Conservation (phyloP, 495 filamentous ascomycete genomes). For the Astrothelium subdiscretum region DNA sequence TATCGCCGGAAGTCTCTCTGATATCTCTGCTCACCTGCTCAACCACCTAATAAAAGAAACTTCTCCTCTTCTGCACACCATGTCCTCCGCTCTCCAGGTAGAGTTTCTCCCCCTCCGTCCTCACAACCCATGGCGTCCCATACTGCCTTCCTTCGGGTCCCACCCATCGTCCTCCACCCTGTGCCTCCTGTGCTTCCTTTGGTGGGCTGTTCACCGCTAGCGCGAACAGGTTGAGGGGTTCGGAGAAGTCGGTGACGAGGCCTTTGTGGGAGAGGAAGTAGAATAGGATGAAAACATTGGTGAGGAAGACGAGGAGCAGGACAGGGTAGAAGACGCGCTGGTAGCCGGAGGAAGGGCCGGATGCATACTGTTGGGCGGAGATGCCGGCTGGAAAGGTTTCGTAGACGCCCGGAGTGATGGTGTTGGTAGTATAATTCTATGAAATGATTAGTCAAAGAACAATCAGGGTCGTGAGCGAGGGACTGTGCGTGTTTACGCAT, state of each 20-base stretch:
- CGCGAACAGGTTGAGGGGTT: slow-evolving; percentile 60
- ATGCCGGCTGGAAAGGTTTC: slow-evolving; percentile 48
- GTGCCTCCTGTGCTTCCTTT: slow-evolving; percentile 17
- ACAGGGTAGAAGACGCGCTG: slow-evolving; percentile 54
- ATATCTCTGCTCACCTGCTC: too few relatives aligned
- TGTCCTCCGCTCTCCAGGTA: not conserved
- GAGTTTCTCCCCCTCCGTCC: not conserved
- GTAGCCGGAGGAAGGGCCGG: slow-evolving; percentile 43
- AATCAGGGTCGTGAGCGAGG: not conserved
- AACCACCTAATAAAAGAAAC: not conserved
- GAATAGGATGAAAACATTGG: slow-evolving; percentile 48
- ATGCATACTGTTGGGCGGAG: slow-evolving; percentile 49
- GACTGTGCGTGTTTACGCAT: not conserved
- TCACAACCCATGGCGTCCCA: not conserved
- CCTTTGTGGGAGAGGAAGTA: slow-evolving; percentile 41
- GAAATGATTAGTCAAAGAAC: not conserved
- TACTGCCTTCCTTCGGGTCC: not conserved
- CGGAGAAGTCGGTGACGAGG: slow-evolving; percentile 63
- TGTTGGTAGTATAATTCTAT: slow-evolving; percentile 30
- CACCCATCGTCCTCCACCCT: not conserved
- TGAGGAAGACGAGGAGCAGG: slow-evolving; percentile 47
- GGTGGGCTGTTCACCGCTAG: slow-evolving; percentile 58
- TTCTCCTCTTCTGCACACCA: not conserved
- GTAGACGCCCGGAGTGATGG: slow-evolving; percentile 12
- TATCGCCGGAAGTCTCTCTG: too few relatives aligned